phyloP scores from a whole-genome alignment of 257 asterid genomes.

The Nicotiana noctiflora region DNA sequence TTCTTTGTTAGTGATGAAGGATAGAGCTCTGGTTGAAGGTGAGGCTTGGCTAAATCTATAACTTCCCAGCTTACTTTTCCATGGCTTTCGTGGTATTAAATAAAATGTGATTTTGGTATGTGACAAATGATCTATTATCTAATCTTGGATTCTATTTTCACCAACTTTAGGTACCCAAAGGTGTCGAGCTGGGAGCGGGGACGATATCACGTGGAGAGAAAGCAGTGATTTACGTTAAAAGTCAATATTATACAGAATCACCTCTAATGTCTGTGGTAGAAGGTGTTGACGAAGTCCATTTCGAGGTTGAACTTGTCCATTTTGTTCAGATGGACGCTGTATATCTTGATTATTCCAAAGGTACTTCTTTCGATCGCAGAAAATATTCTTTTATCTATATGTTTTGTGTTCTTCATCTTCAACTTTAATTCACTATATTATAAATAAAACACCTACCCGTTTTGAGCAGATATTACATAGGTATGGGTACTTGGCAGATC shows the following conservation, averaged over 20 bases:
- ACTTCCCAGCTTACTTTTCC: no score
- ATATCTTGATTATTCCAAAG: not conserved
- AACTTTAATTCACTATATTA: not conserved
- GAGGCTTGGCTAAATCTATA: no score
- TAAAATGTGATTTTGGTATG: no score
- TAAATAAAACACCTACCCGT: not conserved
- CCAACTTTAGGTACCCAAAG: slow-evolving; percentile 65
- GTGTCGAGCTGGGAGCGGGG: slow-evolving; percentile 94
- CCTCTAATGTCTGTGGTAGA: slow-evolving; percentile 48
- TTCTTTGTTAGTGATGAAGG: no score
- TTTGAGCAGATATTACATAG: not conserved
- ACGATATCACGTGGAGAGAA: slow-evolving; percentile 86
- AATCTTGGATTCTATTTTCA: not conserved
- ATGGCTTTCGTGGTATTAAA: no score
- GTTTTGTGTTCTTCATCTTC: not conserved
- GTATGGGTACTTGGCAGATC: not conserved
- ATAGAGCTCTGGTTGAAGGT: no score
- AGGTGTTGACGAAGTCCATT: slow-evolving; percentile 67
- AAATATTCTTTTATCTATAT: not conserved
- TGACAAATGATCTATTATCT: not conserved
- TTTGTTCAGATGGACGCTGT: slow-evolving; percentile 62
- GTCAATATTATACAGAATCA: slow-evolving; percentile 49
- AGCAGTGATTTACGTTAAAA: slow-evolving; percentile 64
- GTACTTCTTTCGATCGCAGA: not conserved
- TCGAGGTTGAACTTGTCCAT: slow-evolving; percentile 88